Conservation (phyloP, 257 asterid genomes). For the Apocynum venetum region DNA sequence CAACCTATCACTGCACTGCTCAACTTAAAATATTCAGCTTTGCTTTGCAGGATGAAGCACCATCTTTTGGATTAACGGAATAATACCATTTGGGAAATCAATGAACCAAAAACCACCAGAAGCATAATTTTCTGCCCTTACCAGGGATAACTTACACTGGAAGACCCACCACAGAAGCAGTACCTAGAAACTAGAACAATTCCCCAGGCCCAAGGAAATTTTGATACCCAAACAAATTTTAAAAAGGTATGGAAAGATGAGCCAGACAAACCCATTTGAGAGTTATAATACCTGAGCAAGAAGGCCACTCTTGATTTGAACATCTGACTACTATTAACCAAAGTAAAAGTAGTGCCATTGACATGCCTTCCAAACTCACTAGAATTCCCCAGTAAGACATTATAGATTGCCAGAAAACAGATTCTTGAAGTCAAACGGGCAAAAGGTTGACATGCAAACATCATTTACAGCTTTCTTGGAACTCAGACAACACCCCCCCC, state of each 20-base stretch:
- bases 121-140: slow-evolving; percentile 38
- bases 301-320: slow-evolving; percentile 28
- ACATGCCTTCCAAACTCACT: slow-evolving; percentile 10
- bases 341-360: slow-evolving; percentile 14
- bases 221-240: slow-evolving; percentile 25
- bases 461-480: not conserved
- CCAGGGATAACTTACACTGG: slow-evolving; percentile 46
- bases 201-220: slow-evolving; percentile 36
- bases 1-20: slow-evolving; percentile 47
- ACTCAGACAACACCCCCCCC: not conserved
- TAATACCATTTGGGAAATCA: slow-evolving; percentile 26
- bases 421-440: not conserved
- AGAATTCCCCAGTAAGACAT: not conserved
- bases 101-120: slow-evolving; percentile 31
- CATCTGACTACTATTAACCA: slow-evolving; percentile 26
- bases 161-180: slow-evolving; percentile 30
- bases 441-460: not conserved
- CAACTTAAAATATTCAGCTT: slow-evolving; percentile 53
- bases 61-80: slow-evolving; percentile 34
- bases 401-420: not conserved
- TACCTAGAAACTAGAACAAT: slow-evolving; percentile 50
- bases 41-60: slow-evolving; percentile 48
- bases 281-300: slow-evolving; percentile 43
- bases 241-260: slow-evolving; percentile 27
- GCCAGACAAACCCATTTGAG: slow-evolving; percentile 37